Base-by-base conservation (phyloP, 2,329 filamentous ascomycete genomes). In the Claviceps monticola region DNA sequence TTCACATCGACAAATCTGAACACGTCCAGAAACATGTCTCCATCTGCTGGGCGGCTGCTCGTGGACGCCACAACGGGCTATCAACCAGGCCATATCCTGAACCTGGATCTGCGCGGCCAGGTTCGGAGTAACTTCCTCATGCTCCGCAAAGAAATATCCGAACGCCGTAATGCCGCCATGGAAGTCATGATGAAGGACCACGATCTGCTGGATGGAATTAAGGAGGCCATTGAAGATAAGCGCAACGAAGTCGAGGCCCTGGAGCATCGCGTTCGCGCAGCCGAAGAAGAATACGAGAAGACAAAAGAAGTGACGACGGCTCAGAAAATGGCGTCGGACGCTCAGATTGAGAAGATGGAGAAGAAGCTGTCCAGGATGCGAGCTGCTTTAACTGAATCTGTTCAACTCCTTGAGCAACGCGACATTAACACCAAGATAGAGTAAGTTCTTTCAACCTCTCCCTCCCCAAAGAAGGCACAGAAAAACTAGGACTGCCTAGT, bases 341-440 rank as follows among this genome's bases (percentile, higher is more conserved):
- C 90, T 8, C 91, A 97, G 66, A 95, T 98, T 61, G 93, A 98
- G 69, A 93, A 93, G 73, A 94, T 96, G 84, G 93, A 98, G 70
- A 96, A 95, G 68, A 90, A 98, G 66, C 73, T 98, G n/a, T 86
- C 87, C 46, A 88, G 89, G 65, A 95, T 97, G 88, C 79, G 90
- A 43, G 80, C 84, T 2, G 84, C 84, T 11, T 73, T 96, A 34
- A 84, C 81, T 2, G 91, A 96, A 66, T 89, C 83, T 37, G 86
- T 96, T 50, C 88, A 96, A 68, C 69, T 95, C 47, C 84, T 96
- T 78, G 89, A 96, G 66, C 91, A 96, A 68, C 78, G 88, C 51
- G 90, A 97, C 72, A 95, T 97, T 80, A 95, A 90, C 61, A 93
- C 88, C 13, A 94, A 91, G 55, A 93, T 97, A 60, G 90, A 97